Evolutionary conservation across 73 alveolate genomes (phyloP), one percentile per base, ranked within the genome.

Genomic region (Paramecium octaurelia): DNA sequence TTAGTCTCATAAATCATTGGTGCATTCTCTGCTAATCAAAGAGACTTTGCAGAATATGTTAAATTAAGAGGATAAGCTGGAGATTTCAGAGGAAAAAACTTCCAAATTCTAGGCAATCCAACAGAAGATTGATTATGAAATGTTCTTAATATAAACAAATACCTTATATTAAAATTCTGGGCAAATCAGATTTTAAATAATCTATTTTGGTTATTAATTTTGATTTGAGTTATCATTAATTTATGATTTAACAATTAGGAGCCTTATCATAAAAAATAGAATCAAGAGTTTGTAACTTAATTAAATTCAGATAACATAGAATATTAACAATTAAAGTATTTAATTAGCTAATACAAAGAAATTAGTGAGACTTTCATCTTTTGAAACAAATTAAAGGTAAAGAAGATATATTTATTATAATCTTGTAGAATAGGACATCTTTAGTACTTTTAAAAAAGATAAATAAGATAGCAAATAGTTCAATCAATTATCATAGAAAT

Each of bases 41-140:
- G 75, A 80, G 91, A 80, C 16, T 80, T 80, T 35, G 10, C 91
- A 31, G 91, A 80, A 44, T 80, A 80, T 35, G 75, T 80, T 18
- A 80, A 80, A 46, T 48, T 80, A 44, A 80, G 91, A 80, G 75
- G 91, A 42, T 20, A 40, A 21, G 91, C 91, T 21, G 91, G 91
- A 42, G 91, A 80, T 80, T 80, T 43, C 29, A 80, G 50, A 80
- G 75, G 75, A 8, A 48, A 42, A 24, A 23, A 80, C 9, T 80
- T 44, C 57, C 9, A 80, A 27, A 64, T 80, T 40, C 50, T 80
- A 11, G 91, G 91, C 16, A 42, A 80, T 48, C 91, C 91, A 80
- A 48, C 46, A 9, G 91, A 80, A 48, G 91, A 80, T 21, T 80
- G 91, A 80, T 1, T 54, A 54, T 54, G 31, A 54, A n/a, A n/a